Base-by-base conservation (phyloP, 306 rosid species). In the Quercus engelmannii region DNA sequence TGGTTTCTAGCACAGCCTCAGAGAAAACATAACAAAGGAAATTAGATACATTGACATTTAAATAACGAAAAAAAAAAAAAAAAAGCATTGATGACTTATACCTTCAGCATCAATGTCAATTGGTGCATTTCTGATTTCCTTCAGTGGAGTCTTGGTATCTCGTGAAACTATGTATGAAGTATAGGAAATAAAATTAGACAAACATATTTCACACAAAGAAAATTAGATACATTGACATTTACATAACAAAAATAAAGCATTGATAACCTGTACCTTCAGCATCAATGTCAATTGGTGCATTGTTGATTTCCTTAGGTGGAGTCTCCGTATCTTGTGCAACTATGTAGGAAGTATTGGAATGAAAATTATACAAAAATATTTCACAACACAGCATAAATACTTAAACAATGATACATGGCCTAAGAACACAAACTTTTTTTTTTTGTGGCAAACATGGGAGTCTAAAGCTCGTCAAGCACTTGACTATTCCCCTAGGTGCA, bases 101-200 rank as follows among this genome's bases (percentile, higher is more conserved):
- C 91, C 92, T 79, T 68, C 88, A 3, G 52, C 59, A 21, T 89
- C 91, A 43, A 64, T 12, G 6, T 64, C 71, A 64, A 64, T 64
- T 64, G 71, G 71, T n/a, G 23, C 11, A 64, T 17, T 64, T 13
- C 71, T 25, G 33, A 7, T 12, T 64, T 25, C 43, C 35, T 25
- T 17, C 10, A 4, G 8, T 5, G 12, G 14, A 64, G 35, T 64
- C 43, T 64, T 13, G 35, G 19, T 14, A 26, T 33, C 71, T 64
- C 2, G 71, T 25, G 46, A 12, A 64, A 64, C 71, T 64, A 7
- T 38, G 54, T 49, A 49, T 10, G 54, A 49, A 49, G 54, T 49
- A 49, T 49, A 49, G 54, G 54, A 49, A 10, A 49, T 11, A 12
- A 49, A 49, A 49, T 49, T 49, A 49, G 54, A 49, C 54, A 9